phyloP scores from a whole-genome alignment of 2,329 filamentous ascomycete genomes.

The Colletotrichum gloeosporioides region DNA sequence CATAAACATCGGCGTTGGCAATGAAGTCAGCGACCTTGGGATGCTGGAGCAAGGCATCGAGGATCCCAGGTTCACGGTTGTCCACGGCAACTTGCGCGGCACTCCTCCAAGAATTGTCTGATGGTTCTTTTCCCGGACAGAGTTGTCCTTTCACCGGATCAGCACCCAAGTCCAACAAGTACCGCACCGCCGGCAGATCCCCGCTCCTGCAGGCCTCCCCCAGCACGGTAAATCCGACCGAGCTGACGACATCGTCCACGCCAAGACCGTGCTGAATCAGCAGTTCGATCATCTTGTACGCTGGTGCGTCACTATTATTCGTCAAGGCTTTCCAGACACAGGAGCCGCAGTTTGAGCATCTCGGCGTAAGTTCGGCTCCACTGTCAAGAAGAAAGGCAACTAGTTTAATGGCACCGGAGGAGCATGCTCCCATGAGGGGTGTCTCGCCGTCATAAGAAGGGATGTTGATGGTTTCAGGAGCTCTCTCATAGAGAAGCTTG shows the following conservation, averaged over 20 bases:
- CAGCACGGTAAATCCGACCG: constrained; percentile 21
- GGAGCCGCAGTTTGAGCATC: background rate
- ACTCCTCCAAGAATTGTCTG: constrained; percentile 17
- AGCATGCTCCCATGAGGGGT: constrained; percentile 24
- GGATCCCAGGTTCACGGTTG: background rate
- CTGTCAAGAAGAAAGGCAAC: constrained; percentile 24
- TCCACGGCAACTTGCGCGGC: constrained; percentile 16
- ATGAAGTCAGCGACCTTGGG: constrained; percentile 21
- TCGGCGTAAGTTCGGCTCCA: constrained; percentile 22
- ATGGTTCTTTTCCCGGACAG: background rate
- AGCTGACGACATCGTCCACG: constrained; percentile 19
- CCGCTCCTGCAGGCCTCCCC: constrained; percentile 21
- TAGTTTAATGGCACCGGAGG: constrained; percentile 5
- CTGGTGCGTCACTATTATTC: background rate
- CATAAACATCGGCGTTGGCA: constrained; percentile 18
- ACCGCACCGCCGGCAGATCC: constrained; percentile 20
- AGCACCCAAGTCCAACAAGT: constrained; percentile 26
- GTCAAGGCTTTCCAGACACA: constrained; percentile 19
- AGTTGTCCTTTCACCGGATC: constrained; percentile 23
- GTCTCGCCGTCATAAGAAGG: constrained; percentile 10
- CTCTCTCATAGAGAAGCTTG: constrained; percentile 22
- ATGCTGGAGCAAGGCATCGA: constrained; percentile 23
- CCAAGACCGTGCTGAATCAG: constrained; percentile 25
- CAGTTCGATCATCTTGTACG: constrained; percentile 17
- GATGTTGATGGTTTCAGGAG: constrained; percentile 24